Conservation (phyloP, 106 monocot species). For the Platanthera guangdongensis region DNA sequence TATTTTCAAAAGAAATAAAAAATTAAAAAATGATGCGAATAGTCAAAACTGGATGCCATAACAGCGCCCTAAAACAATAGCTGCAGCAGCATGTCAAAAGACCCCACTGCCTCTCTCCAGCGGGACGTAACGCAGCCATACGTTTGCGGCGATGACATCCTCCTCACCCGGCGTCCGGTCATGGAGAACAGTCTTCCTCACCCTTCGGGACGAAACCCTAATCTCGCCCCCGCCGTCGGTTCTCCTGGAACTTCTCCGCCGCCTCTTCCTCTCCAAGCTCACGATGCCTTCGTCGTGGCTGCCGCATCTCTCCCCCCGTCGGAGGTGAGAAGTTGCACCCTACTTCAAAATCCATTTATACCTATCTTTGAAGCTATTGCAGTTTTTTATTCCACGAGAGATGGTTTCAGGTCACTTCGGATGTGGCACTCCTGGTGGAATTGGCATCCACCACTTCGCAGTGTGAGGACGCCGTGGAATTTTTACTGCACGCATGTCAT, state of each 20-base stretch:
- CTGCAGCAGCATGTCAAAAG: no score
- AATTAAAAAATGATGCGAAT: no score
- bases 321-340: conserved; percentile 35
- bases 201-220: conserved; percentile 81
- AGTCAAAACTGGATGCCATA: no score
- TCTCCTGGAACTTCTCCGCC: conserved; percentile 46
- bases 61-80: no score
- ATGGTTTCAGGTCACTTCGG: conserved; percentile 58
- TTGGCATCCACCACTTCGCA: conserved; percentile 27
- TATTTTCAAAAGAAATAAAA: no score
- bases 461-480: conserved; percentile 28
- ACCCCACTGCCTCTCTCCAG: no score
- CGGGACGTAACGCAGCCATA: neutral
- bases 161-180: conserved; percentile 30
- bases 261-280: conserved; percentile 49
- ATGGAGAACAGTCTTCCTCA: conserved; percentile 87
- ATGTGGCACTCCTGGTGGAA: conserved; percentile 69
- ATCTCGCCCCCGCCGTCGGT: conserved; percentile 33
- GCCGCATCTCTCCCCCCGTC: conserved; percentile 49
- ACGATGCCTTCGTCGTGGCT: conserved; percentile 38
- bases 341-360: neutral
- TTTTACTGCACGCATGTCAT: conserved; percentile 26
- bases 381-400: conserved; percentile 1
- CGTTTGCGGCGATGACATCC: conserved; percentile 23
- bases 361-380: neutral